Evolutionary conservation across 352 stramenopile genomes (phyloP).

Genomic region (Pythium folliculosum): DNA sequence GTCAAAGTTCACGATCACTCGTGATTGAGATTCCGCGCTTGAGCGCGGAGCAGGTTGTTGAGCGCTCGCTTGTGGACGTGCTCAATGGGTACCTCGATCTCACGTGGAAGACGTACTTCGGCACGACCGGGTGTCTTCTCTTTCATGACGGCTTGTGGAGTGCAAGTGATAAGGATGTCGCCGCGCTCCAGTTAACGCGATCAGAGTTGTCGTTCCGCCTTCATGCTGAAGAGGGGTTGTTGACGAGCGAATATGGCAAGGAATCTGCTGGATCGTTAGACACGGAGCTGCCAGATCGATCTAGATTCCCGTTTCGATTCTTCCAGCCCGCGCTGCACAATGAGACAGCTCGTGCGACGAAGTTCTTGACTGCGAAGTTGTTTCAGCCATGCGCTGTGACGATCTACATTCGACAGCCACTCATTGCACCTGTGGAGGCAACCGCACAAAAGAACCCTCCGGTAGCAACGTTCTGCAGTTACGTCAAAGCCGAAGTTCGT

Average conservation of each 20-base stretch:
- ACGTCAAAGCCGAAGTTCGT: constrained; percentile 10
- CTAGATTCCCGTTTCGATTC: constrained; percentile 28
- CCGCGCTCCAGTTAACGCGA: constrained; percentile 5
- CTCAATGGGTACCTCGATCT: constrained; percentile 20
- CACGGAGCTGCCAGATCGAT: background rate
- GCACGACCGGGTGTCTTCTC: constrained; percentile 18
- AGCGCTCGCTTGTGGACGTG: constrained; percentile 1
- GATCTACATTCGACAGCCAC: constrained; percentile 9
- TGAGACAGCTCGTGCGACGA: background rate
- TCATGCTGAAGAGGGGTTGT: constrained; percentile 1
- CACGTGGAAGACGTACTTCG: constrained; percentile 34
- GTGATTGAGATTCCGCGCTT: constrained; percentile 23
- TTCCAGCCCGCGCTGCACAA: constrained; percentile 12
- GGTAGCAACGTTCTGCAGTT: background rate
- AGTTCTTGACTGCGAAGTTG: constrained; percentile 4
- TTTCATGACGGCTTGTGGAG: constrained; percentile 28
- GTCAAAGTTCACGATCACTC: constrained; percentile 25
- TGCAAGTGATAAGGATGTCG: background rate
- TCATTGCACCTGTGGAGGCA: background rate
- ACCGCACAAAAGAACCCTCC: background rate
- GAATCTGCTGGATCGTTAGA: background rate
- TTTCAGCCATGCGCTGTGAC: constrained; percentile 21
- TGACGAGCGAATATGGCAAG: background rate
- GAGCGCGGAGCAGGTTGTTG: background rate
- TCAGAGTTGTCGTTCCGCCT: constrained; percentile 11